Evolutionary conservation across 1,139 yeast genomes (phyloP).

Genomic region (Kurtzmaniella natalensis): DNA sequence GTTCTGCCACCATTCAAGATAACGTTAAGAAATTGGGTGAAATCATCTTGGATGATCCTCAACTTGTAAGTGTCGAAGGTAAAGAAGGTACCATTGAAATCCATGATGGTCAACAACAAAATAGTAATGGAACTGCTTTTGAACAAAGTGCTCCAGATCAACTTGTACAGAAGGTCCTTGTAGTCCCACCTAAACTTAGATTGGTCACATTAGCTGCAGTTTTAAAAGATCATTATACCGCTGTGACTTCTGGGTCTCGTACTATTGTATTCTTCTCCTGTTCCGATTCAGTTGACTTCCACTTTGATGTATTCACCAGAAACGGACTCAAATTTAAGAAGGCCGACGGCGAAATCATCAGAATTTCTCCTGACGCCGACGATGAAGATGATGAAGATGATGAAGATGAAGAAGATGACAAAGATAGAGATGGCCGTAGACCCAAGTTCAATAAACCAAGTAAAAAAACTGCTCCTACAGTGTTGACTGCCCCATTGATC

Average conservation of each 20-base stretch:
- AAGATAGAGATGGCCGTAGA: slow-evolving; percentile 12
- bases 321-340: slow-evolving; percentile 41
- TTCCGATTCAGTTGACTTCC: slow-evolving; percentile 92
- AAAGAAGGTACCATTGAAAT: slow-evolving; percentile 35
- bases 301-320: slow-evolving; percentile 67
- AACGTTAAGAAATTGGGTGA: slow-evolving; percentile 79
- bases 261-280: slow-evolving; percentile 89
- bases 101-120: slow-evolving; percentile 30
- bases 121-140: slow-evolving; percentile 22
- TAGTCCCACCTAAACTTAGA: slow-evolving; percentile 89
- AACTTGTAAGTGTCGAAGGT: slow-evolving; percentile 49
- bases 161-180: slow-evolving; percentile 67
- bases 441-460: no score
- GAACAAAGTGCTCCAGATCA: slow-evolving; percentile 80
- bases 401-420: slow-evolving; percentile 23
- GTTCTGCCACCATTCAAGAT: slow-evolving; percentile 91
- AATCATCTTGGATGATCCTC: slow-evolving; percentile 65
- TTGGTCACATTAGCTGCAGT: slow-evolving; percentile 73
- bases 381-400: slow-evolving; percentile 14
- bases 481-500: slow-evolving; percentile 52
- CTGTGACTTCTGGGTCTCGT: slow-evolving; percentile 28
- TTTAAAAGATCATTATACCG: slow-evolving; percentile 44
- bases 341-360: slow-evolving; percentile 21
- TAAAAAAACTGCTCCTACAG: slow-evolving; percentile 26
- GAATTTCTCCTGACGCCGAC: slow-evolving; percentile 16